These are phyloP conservation scores for Pycnococcus provasolii DNA, from an alignment of 139 green algal genomes.

Conservation along the genomic window DNA sequence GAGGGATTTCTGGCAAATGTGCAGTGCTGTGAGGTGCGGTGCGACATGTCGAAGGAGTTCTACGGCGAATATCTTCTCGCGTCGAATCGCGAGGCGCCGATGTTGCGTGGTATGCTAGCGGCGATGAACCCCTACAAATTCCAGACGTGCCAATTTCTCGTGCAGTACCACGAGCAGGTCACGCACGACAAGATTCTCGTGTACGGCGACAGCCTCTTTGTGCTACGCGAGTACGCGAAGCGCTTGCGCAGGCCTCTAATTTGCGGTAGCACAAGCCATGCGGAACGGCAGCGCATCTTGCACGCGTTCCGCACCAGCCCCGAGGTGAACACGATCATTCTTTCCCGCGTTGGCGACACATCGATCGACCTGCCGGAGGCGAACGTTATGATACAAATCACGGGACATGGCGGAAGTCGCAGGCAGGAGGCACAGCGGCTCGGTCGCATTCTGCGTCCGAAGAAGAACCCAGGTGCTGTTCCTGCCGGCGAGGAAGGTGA, in stretches of 20 bases:
- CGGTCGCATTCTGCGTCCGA: slow-evolving; percentile 89
- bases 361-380: slow-evolving; percentile 97
- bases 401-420: slow-evolving; percentile 75
- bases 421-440: slow-evolving; percentile 93
- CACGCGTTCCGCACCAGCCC: slow-evolving; percentile 84
- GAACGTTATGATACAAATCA: slow-evolving; percentile 98
- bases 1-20: slow-evolving; percentile 96
- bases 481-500: slow-evolving; percentile 4
- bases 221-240: slow-evolving; percentile 81
- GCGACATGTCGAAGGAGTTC: slow-evolving; percentile 87
- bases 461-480: slow-evolving; percentile 28
- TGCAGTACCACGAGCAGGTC: slow-evolving; percentile 82
- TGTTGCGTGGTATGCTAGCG: background rate
- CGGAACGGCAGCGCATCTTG: slow-evolving; percentile 84
- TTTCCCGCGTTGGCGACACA: slow-evolving; percentile 98
- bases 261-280: slow-evolving; percentile 72
- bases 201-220: slow-evolving; percentile 97
- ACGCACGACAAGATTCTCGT: slow-evolving; percentile 85
- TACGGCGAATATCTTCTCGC: slow-evolving; percentile 73
- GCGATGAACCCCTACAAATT: slow-evolving; percentile 88
- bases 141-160: slow-evolving; percentile 85
- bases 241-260: slow-evolving; percentile 80
- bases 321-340: slow-evolving; percentile 93
- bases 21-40: slow-evolving; percentile 97
- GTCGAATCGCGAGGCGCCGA: no score